Evolutionary conservation across 306 rosid genomes (phyloP), one percentile per base, ranked within the genome.

Genomic region (Cajanus cajan): DNA sequence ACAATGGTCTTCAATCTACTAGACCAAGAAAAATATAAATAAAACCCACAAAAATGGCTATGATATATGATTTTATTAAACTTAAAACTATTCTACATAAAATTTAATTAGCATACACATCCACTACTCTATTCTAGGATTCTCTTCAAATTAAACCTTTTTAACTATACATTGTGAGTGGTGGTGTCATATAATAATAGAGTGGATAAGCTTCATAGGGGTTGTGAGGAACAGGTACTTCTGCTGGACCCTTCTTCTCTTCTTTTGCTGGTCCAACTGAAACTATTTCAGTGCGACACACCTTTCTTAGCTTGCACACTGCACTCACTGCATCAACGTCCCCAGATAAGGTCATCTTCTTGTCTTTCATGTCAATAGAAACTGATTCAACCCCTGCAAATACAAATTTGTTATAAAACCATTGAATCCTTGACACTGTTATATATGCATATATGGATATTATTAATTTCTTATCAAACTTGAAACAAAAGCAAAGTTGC

Each of bases 181-280:
- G 55, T 6, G 22, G 55, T 48, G 9, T 2, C 22, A 48, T 48
- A 1, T 48, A 9, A 50, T 50, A 50, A 16, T 50, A 50, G 3
- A 52, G 11, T 12, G 59, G 25, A 16, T 50, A 50, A 12, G 25
- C 1, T 52, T 52, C 13, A 3, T 7, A 19, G 4, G 3, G 39
- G 5, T 36, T 4, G 6, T 4, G 28, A 52, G 59, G 59, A 52
- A 19, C 25, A 52, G 28, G 1, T 0, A 52, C 13, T 18, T 2
- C 8, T 52, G 59, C 5, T 2, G 59, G 59, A 0, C 84, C 74
- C 88, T 90, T 86, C 71, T 86, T 72, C 76, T 87, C 92, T 47
- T 83, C 89, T 58, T 92, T 85, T 8, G 85, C 76, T 5, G 88
- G 87, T 24, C 86, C 98, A 7, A 93, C 92, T 0, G 90, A 91